Conservation (phyloP, 1,139 yeast species). For the Lodderomyces oxycetoniae region DNA sequence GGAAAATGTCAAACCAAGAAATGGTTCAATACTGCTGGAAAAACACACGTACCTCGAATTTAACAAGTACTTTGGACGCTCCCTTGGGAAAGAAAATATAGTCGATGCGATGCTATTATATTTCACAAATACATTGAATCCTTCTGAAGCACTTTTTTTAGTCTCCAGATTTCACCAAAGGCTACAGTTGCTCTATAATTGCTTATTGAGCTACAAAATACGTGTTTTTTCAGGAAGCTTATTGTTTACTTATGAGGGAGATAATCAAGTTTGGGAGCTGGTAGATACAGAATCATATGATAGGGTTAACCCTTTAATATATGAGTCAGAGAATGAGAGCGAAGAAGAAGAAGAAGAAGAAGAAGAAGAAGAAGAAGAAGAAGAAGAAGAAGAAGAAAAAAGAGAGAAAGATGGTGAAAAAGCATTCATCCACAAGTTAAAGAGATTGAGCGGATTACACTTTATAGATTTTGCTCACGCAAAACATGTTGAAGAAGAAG, state of each 20-base stretch:
- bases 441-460: conserved; percentile 43
- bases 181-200: conserved; percentile 59
- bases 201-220: conserved; percentile 57
- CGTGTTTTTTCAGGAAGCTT: conserved; percentile 73
- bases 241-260: conserved; percentile 71
- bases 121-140: conserved; percentile 12
- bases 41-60: conserved; percentile 35
- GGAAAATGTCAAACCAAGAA: conserved; percentile 4
- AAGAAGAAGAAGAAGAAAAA: conserved; percentile 15
- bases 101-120: conserved; percentile 47
- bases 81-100: conserved; percentile 42
- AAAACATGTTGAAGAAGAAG: conserved; percentile 48
- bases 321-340: conserved; percentile 22
- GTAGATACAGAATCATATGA: conserved; percentile 22
- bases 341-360: conserved; percentile 30
- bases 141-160: conserved; percentile 18
- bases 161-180: conserved; percentile 48
- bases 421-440: not conserved
- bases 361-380: conserved; percentile 20
- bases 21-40: not conserved
- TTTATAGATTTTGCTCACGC: conserved; percentile 93
- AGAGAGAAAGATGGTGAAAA: not conserved
- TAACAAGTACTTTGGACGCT: conserved; percentile 70
- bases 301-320: conserved; percentile 37
- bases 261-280: conserved; percentile 42